phyloP scores from a whole-genome alignment of 2,329 filamentous ascomycete genomes.

The Purpureocillium lavendulum region DNA sequence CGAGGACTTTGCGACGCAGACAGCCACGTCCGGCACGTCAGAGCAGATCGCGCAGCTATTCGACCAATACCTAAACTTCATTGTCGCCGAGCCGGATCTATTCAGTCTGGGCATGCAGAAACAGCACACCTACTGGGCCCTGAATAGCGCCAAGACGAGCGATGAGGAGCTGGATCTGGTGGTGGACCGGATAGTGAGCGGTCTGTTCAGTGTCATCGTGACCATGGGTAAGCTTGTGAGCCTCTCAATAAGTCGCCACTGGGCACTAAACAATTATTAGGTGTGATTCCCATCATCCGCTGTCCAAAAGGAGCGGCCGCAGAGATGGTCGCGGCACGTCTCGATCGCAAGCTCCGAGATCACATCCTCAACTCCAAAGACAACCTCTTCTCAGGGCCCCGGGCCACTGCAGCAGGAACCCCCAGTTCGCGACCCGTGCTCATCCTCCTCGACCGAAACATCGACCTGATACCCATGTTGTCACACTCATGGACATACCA shows the following conservation, averaged over 20 bases:
- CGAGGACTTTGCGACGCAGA: conserved; percentile 89
- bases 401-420: conserved; percentile 50
- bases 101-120: conserved; percentile 93
- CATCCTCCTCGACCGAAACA: conserved; percentile 88
- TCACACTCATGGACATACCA: conserved; percentile 84
- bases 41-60: conserved; percentile 89
- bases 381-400: conserved; percentile 76
- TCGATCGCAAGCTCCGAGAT: conserved; percentile 91
- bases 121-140: conserved; percentile 84
- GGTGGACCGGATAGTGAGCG: conserved; percentile 87
- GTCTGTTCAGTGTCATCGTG: conserved; percentile 96
- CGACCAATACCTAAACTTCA: conserved; percentile 96
- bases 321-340: conserved; percentile 86
- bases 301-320: conserved; percentile 89
- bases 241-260: neutral
- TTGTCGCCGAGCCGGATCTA: conserved; percentile 89
- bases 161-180: conserved; percentile 84
- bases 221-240: conserved; percentile 66
- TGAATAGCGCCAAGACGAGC: conserved; percentile 86
- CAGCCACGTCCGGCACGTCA: conserved; percentile 73
- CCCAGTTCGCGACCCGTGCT: conserved; percentile 77
- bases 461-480: conserved; percentile 96
- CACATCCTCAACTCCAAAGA: conserved; percentile 97
- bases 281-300: conserved; percentile 88
- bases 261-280: conserved; percentile 29